Evolutionary conservation across 345 rosid genomes (phyloP).

Genomic region (Hevea brasiliensis): DNA sequence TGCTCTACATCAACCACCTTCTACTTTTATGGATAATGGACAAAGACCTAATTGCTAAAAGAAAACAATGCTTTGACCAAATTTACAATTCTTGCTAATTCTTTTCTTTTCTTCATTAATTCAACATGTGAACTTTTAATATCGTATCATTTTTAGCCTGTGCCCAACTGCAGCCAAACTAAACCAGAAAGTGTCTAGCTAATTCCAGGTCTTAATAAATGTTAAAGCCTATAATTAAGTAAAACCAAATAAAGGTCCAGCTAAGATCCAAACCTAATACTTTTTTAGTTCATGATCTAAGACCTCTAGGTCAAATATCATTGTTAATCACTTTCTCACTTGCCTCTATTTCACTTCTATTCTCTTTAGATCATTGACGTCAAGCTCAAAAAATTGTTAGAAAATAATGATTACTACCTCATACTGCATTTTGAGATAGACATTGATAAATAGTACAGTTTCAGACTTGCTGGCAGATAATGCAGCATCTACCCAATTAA

Average conservation of each 20-base stretch:
- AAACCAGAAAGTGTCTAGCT: no score
- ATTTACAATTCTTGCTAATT: no score
- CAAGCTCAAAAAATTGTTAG: not conserved
- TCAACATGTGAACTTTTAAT: no score
- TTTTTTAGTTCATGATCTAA: not conserved
- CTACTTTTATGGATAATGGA: no score
- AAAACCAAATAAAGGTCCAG: not conserved
- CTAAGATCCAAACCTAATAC: not conserved
- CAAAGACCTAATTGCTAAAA: no score
- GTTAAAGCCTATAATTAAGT: not conserved
- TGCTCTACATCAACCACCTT: no score
- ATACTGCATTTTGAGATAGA: not conserved
- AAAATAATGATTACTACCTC: not conserved
- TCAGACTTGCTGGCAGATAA: not conserved
- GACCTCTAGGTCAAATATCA: no score
- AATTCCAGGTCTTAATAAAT: no score
- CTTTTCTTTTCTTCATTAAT: no score
- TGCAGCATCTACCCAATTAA: not conserved
- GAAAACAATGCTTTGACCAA: no score
- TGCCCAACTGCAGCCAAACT: no score
- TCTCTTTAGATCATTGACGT: not conserved
- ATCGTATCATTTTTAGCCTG: no score
- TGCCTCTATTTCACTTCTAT: not conserved
- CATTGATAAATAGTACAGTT: not conserved
- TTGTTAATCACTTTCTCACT: not conserved